These are phyloP conservation scores for Zygotorulaspora florentina DNA, from an alignment of 805 yeast genomes.

Conservation along the genomic window DNA sequence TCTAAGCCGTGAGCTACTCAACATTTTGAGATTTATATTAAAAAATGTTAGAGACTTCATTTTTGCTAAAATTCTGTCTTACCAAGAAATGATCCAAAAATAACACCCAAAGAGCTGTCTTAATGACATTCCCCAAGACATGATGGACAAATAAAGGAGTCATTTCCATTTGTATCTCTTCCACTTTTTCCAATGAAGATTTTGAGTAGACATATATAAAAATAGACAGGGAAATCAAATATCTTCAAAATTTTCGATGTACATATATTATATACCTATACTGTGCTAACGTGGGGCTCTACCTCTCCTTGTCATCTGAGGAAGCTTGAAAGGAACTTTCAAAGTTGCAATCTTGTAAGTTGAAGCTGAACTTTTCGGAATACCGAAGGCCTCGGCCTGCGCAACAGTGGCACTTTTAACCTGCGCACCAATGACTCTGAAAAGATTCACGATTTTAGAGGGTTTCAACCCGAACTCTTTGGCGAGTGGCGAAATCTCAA, in stretches of 20 bases:
- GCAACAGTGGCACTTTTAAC: constrained; percentile 66
- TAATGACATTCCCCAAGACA: too few relatives aligned
- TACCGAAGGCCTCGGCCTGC: constrained; percentile 71
- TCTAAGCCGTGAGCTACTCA: too few relatives aligned
- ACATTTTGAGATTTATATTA: too few relatives aligned
- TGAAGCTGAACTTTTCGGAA: constrained; percentile 55
- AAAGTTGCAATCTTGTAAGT: constrained; percentile 76
- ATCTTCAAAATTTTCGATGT: too few relatives aligned
- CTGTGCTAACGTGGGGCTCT: constrained; percentile 34
- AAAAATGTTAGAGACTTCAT: too few relatives aligned
- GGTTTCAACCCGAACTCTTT: constrained; percentile 81
- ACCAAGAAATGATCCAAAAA: too few relatives aligned
- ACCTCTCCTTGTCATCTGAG: constrained; percentile 71
- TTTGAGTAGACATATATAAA: too few relatives aligned
- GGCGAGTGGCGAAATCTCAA: constrained; percentile 77
- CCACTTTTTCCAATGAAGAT: too few relatives aligned
- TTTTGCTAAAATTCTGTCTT: too few relatives aligned
- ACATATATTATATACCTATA: background rate
- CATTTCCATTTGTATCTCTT: too few relatives aligned
- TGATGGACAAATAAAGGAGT: too few relatives aligned
- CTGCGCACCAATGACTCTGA: constrained; percentile 77
- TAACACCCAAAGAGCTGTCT: too few relatives aligned
- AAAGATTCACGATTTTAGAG: constrained; percentile 59
- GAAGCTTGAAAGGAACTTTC: constrained; percentile 84
- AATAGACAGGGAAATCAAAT: background rate